These are phyloP conservation scores for Hericium alpestre DNA, from an alignment of 768 basidiomycete species.

Conservation along the genomic window DNA sequence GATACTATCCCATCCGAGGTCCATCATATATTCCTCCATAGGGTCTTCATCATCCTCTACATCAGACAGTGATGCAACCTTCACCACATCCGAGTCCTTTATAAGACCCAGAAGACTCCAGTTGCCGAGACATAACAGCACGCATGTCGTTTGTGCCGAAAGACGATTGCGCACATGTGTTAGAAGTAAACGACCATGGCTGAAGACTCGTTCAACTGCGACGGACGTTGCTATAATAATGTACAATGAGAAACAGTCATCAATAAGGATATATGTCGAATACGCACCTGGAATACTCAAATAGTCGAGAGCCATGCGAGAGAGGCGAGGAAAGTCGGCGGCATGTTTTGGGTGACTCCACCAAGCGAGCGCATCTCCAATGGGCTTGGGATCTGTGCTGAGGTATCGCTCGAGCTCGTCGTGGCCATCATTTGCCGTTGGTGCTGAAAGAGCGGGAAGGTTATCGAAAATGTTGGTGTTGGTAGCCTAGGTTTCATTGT, in stretches of 20 bases:
- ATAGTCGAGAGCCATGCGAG: constrained; percentile 26
- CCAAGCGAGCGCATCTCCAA: constrained; percentile 13
- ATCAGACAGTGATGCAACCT: no score
- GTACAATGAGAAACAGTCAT: not conserved
- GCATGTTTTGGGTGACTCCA: constrained; percentile 21
- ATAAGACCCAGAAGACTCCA: no score
- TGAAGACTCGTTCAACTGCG: constrained; percentile 21
- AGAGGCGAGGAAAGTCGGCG: constrained; percentile 19
- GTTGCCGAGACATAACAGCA: not conserved
- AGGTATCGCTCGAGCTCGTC: constrained; percentile 23
- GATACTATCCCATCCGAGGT: no score
- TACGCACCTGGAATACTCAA: not conserved
- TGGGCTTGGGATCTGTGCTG: constrained; percentile 15
- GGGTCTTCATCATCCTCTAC: no score
- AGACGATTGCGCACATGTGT: constrained; percentile 18
- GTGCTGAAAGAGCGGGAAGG: constrained; percentile 11
- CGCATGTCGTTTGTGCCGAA: constrained; percentile 12
- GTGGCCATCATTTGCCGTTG: constrained; percentile 5
- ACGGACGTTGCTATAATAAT: constrained; percentile 18
- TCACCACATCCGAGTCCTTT: no score
- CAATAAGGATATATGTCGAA: not conserved
- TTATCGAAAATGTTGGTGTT: constrained; percentile 22
- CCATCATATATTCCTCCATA: no score
- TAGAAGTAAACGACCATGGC: constrained; percentile 19
- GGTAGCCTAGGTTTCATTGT: not conserved